phyloP scores from a whole-genome alignment of 768 basidiomycete species.

The Rhizopogon roseolus region DNA sequence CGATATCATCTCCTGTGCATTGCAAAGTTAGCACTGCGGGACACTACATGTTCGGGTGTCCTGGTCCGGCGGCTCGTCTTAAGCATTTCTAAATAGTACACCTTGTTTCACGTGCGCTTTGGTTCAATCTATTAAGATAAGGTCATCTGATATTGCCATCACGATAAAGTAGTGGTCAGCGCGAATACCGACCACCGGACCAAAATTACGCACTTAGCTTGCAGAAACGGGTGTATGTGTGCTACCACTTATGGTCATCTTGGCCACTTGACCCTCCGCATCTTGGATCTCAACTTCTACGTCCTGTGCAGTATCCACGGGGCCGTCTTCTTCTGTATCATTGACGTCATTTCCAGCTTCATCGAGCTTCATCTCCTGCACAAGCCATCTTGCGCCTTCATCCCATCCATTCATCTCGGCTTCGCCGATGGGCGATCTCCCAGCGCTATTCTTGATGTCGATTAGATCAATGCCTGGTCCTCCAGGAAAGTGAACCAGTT shows the following conservation, averaged over 20 bases:
- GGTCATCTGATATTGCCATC: neutral
- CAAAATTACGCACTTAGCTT: neutral
- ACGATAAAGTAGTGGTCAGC: neutral
- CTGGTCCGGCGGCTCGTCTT: neutral
- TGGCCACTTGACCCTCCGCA: conserved; percentile 64
- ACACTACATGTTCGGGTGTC: no score
- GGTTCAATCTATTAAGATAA: neutral
- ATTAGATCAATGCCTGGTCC: conserved; percentile 68
- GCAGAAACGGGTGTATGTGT: neutral
- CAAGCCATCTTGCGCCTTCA: conserved; percentile 80
- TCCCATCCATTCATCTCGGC: conserved; percentile 79
- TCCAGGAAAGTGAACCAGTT: conserved; percentile 48
- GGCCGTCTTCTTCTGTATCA: conserved; percentile 24
- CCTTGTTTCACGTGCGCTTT: neutral
- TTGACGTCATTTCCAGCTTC: conserved; percentile 36
- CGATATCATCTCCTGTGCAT: no score
- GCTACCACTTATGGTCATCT: conserved; percentile 42
- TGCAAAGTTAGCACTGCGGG: no score
- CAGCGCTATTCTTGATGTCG: conserved; percentile 70
- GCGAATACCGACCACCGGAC: neutral
- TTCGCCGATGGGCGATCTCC: conserved; percentile 74
- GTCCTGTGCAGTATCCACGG: conserved; percentile 30
- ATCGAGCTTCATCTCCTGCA: conserved; percentile 75
- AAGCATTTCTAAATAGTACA: neutral
- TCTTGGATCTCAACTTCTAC: conserved; percentile 71